A percentile compares a stretch with the other conserved stretches of the same genome.
Conservation (phyloP, 306 rosid species). For the Citrullus colocynthis region DNA sequence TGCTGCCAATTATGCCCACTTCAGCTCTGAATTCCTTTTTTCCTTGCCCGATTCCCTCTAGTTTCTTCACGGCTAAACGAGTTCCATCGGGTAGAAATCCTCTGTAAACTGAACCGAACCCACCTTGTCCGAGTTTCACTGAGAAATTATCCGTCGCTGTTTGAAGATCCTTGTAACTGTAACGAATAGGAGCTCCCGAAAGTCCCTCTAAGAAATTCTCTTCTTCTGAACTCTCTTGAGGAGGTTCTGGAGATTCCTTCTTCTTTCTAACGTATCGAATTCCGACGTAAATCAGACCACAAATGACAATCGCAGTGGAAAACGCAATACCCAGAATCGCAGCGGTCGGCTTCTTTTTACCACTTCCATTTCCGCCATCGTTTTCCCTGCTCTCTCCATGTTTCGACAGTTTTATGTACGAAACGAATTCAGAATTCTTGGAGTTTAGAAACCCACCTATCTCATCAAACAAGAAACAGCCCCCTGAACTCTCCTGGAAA, state of each 20-base stretch:
- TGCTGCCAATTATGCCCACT: conserved; percentile 92
- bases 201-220: conserved; percentile 73
- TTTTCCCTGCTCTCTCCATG: conserved; percentile 18
- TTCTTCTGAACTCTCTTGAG: conserved; percentile 53
- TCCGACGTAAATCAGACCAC: conserved; percentile 33
- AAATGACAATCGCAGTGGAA: conserved; percentile 31
- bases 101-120: conserved; percentile 80
- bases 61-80: conserved; percentile 71
- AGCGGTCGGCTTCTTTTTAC: conserved; percentile 20
- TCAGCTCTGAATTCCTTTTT: conserved; percentile 90
- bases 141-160: conserved; percentile 62
- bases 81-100: conserved; percentile 66
- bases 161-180: conserved; percentile 53
- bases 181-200: conserved; percentile 71
- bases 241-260: conserved; percentile 25
- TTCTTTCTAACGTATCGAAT: conserved; percentile 31
- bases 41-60: conserved; percentile 90
- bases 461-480: conserved; percentile 46
- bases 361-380: conserved; percentile 21
- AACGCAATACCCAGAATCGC: conserved; percentile 44
- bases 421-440: conserved; percentile 36
- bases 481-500: conserved; percentile 55
- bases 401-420: conserved; percentile 52
- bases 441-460: conserved; percentile 61
- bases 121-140: conserved; percentile 82